Evolutionary conservation across 2,329 filamentous ascomycete species (phyloP).

Genomic region (Aspergillus chevalieri): DNA sequence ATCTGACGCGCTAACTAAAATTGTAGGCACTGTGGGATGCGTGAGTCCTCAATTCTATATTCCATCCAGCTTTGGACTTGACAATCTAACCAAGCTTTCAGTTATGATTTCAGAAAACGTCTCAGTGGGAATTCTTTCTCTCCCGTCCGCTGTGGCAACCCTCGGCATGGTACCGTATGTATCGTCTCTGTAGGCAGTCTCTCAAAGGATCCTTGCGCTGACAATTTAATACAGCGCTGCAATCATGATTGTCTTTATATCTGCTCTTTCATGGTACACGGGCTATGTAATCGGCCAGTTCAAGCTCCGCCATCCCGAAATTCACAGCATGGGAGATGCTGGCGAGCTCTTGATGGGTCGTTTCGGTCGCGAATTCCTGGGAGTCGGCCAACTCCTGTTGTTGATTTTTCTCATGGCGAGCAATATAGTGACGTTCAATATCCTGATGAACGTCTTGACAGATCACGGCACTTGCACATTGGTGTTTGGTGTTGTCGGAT

Average conservation of each 20-base stretch:
- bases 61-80: too few relatives aligned
- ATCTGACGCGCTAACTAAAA: too few relatives aligned
- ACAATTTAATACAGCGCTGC: constrained; percentile 30
- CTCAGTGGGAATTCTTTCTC: constrained; percentile 52
- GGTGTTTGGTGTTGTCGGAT: constrained; percentile 54
- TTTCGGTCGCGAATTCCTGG: constrained; percentile 57
- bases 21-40: constrained; percentile 31
- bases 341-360: constrained; percentile 58
- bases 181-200: not conserved
- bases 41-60: constrained; percentile 16
- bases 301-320: constrained; percentile 50
- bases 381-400: constrained; percentile 56
- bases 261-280: constrained; percentile 55
- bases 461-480: constrained; percentile 58
- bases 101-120: constrained; percentile 57
- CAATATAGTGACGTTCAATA: constrained; percentile 64
- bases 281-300: constrained; percentile 56
- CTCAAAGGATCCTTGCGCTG: not conserved
- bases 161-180: constrained; percentile 50
- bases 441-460: constrained; percentile 61
- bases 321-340: constrained; percentile 63
- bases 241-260: constrained; percentile 49
- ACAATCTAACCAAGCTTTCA: constrained; percentile 4
- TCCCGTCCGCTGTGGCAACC: constrained; percentile 49
- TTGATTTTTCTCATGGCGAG: constrained; percentile 63